A percentile compares a stretch with the other conserved stretches of the same genome.
Evolutionary conservation across 2,329 filamentous ascomycete genomes (phyloP).

Genomic region (Exophiala oligosperma): DNA sequence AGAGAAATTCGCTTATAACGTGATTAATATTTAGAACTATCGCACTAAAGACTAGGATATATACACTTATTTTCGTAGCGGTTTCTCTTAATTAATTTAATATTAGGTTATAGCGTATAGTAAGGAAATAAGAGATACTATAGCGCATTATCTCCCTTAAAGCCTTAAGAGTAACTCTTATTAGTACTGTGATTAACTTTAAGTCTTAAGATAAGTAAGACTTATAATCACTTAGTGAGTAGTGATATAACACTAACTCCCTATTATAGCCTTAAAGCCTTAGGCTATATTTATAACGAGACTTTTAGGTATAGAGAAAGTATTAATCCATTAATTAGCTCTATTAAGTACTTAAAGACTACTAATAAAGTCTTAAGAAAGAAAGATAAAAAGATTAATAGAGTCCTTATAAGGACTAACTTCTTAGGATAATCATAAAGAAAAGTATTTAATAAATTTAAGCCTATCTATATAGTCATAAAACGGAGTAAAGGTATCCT

Average conservation of each 20-base stretch:
- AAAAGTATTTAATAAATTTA: conserved; percentile 59
- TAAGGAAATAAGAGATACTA: conserved; percentile 59
- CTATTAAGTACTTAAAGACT: conserved; percentile 48
- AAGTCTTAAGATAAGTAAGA: neutral
- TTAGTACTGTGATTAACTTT: no score
- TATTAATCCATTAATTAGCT: conserved; percentile 45
- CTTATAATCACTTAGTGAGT: conserved; percentile 39
- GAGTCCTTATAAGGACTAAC: conserved; percentile 61
- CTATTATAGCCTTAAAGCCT: conserved; percentile 58
- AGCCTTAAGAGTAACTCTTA: conserved; percentile 25
- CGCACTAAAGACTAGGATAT: neutral
- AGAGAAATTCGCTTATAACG: conserved; percentile 2
- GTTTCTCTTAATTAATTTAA: neutral
- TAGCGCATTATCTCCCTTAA: conserved; percentile 35
- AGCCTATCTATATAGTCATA: conserved; percentile 50
- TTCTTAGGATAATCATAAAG: conserved; percentile 45
- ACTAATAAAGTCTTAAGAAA: conserved; percentile 45
- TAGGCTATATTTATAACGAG: conserved; percentile 52
- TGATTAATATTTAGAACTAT: no score
- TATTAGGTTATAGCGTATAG: conserved; percentile 41
- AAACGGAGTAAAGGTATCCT: conserved; percentile 53
- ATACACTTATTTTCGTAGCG: neutral
- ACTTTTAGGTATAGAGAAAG: conserved; percentile 41
- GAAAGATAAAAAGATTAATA: conserved; percentile 53
- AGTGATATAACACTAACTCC: conserved; percentile 51